Evolutionary conservation across 1,284 basidiomycete species (phyloP).

Genomic region (Schizophyllum amplum): DNA sequence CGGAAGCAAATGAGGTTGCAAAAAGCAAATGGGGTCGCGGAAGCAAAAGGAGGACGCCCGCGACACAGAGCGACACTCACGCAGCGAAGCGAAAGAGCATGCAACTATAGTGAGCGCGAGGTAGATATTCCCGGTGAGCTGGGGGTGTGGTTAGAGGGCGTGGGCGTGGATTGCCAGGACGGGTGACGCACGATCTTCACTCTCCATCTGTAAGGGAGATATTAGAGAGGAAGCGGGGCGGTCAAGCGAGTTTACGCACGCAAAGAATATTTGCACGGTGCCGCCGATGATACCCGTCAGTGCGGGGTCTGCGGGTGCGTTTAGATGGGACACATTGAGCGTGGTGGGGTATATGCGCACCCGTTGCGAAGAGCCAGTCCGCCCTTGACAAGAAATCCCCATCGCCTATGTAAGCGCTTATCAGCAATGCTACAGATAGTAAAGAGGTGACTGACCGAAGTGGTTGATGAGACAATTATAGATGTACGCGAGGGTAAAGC

Average conservation of each 20-base stretch:
- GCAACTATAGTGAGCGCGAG: background rate
- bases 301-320: background rate
- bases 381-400: conserved; percentile 17
- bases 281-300: background rate
- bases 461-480: conserved; percentile 27
- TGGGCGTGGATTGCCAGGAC: background rate
- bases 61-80: background rate
- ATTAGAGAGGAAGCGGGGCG: background rate
- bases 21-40: too few relatives aligned
- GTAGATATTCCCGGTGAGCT: background rate
- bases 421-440: background rate
- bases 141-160: background rate
- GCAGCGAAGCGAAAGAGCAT: background rate
- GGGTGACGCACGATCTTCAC: background rate
- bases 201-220: background rate
- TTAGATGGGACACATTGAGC: background rate
- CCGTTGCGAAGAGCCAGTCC: conserved; percentile 23
- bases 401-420: conserved; percentile 16
- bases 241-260: background rate
- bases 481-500: conserved; percentile 25
- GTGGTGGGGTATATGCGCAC: conserved; percentile 10
- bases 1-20: background rate
- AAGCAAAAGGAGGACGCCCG: too few relatives aligned
- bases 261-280: background rate
- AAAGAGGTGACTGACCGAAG: conserved; percentile 27